phyloP scores from a whole-genome alignment of 345 rosid species.

The Hypericum perforatum region DNA sequence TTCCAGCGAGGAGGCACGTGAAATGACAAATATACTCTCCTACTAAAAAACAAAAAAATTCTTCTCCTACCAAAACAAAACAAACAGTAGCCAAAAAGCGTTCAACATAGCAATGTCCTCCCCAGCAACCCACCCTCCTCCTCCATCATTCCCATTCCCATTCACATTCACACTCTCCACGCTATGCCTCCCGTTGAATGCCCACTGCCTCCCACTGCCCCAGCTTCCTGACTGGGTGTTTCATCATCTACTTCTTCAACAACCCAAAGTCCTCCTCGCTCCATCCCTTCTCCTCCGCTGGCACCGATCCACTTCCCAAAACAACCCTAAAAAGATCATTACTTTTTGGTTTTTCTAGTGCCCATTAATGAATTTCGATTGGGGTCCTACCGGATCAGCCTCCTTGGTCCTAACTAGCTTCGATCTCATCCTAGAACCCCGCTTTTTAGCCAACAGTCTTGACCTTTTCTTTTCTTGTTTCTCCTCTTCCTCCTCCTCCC shows the following conservation, averaged over 20 bases:
- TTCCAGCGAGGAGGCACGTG: too few relatives aligned
- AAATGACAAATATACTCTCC: too few relatives aligned
- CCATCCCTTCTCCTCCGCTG: conserved; percentile 52
- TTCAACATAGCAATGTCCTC: conserved; percentile 87
- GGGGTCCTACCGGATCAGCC: conserved; percentile 2
- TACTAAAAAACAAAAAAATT: too few relatives aligned
- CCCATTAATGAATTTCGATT: conserved; percentile 12
- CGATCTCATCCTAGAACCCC: conserved; percentile 35
- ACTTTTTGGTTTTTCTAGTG: conserved; percentile 21
- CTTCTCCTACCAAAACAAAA: too few relatives aligned
- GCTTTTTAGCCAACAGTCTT: conserved; percentile 36
- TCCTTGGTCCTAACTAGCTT: conserved; percentile 28
- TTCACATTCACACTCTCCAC: conserved; percentile 70
- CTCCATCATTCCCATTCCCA: conserved; percentile 16
- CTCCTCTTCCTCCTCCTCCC: conserved; percentile 35
- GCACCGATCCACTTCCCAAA: conserved; percentile 19
- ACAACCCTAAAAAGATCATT: conserved; percentile 15
- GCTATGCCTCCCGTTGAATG: conserved; percentile 54
- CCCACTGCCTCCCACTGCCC: conserved; percentile 76
- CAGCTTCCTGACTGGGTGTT: conserved; percentile 77
- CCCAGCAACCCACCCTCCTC: conserved; percentile 43
- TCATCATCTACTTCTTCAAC: conserved; percentile 66
- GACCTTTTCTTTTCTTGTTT: too few relatives aligned
- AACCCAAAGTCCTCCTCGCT: conserved; percentile 56
- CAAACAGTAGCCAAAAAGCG: too few relatives aligned